Evolutionary conservation across 306 rosid species (phyloP).

Genomic region (Mucuna pruriens): DNA sequence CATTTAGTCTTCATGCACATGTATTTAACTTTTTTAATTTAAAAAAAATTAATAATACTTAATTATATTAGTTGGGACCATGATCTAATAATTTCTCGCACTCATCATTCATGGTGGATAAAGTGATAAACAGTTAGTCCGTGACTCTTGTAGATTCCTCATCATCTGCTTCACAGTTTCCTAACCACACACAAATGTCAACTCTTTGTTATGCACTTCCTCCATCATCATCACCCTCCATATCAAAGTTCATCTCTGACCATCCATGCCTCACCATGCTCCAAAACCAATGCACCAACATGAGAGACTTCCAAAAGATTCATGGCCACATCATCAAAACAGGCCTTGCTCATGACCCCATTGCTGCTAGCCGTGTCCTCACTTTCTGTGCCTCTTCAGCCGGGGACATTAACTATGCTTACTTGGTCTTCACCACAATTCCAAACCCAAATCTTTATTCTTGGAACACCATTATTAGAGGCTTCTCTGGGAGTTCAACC

Average conservation of each 20-base stretch:
- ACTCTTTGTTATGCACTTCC: slow-evolving; percentile 47
- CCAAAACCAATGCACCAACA: slow-evolving; percentile 69
- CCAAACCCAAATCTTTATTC: slow-evolving; percentile 64
- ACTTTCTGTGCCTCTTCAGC: slow-evolving; percentile 69
- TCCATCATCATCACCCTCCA: slow-evolving; percentile 57
- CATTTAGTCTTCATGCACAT: no score
- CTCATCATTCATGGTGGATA: background rate
- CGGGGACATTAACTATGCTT: slow-evolving; percentile 78
- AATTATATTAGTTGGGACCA: no score
- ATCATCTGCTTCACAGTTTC: background rate
- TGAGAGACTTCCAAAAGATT: slow-evolving; percentile 70
- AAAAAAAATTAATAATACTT: no score
- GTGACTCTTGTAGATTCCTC: slow-evolving; percentile 17
- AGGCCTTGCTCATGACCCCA: slow-evolving; percentile 54
- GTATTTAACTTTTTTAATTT: no score
- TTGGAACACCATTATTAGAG: slow-evolving; percentile 87
- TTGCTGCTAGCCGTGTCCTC: slow-evolving; percentile 68
- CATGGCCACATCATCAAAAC: slow-evolving; percentile 77
- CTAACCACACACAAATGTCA: slow-evolving; percentile 33
- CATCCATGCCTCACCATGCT: slow-evolving; percentile 72
- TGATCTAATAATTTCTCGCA: no score
- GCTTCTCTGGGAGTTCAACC: slow-evolving; percentile 71
- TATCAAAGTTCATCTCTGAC: slow-evolving; percentile 68
- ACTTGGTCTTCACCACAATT: slow-evolving; percentile 57
- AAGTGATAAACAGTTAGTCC: background rate